A percentile compares a stretch with the other conserved stretches of the same genome.
phyloP scores from a whole-genome alignment of 495 filamentous ascomycete genomes.

The Penicillium steckii region DNA sequence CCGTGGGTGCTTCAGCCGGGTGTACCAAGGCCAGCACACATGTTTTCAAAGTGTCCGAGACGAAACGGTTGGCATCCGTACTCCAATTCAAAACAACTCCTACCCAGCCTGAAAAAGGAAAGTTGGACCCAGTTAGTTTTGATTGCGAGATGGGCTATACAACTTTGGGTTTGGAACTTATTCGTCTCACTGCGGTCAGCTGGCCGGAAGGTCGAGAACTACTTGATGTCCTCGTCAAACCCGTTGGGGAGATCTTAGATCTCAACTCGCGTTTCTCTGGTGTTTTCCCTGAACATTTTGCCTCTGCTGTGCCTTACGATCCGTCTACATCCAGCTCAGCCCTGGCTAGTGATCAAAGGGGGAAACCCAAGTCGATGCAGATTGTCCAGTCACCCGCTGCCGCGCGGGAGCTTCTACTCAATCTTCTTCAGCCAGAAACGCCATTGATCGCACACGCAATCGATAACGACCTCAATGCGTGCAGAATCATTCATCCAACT shows the following conservation, averaged over 20 bases:
- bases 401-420: conserved; percentile 73
- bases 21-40: conserved; percentile 70
- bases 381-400: conserved; percentile 68
- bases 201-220: conserved; percentile 78
- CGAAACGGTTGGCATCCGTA: conserved; percentile 71
- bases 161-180: conserved; percentile 77
- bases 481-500: conserved; percentile 77
- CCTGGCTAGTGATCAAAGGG: not conserved
- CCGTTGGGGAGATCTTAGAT: conserved; percentile 80
- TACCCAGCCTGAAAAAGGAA: conserved; percentile 42
- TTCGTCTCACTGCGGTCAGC: conserved; percentile 80
- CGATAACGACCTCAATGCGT: conserved; percentile 88
- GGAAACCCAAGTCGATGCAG: conserved; percentile 42
- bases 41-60: conserved; percentile 81
- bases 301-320: conserved; percentile 62
- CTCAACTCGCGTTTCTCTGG: conserved; percentile 90
- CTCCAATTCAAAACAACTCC: conserved; percentile 82
- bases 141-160: conserved; percentile 99
- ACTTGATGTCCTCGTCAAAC: conserved; percentile 82
- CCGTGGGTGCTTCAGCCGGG: conserved; percentile 65
- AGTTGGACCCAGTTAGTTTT: conserved; percentile 62
- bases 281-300: conserved; percentile 70
- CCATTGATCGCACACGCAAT: conserved; percentile 90
- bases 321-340: conserved; percentile 4
- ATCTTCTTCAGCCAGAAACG: conserved; percentile 66